Percentiles rank a stretch among this genome's conserved stretches.
phyloP scores from a whole-genome alignment of 176 grass and related monocot genomes.

The Hsuehochloa calcarea region DNA sequence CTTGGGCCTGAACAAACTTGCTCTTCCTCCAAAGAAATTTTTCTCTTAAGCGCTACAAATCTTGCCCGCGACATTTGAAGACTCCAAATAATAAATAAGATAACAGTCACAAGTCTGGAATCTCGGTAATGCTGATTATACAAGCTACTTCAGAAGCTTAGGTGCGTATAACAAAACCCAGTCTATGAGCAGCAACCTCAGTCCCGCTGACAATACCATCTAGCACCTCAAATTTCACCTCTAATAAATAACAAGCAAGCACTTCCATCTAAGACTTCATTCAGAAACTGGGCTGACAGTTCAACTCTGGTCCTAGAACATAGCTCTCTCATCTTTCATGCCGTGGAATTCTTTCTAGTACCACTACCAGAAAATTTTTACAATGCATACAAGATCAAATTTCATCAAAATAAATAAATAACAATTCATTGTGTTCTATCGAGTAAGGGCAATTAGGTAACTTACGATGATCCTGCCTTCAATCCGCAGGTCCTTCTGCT shows the following conservation, averaged over 20 bases:
- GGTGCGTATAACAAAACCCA: not conserved
- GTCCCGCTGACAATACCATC: not conserved
- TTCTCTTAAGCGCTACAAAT: not conserved
- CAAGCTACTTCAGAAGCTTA: not conserved
- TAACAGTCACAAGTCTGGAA: not conserved
- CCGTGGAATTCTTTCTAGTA: not conserved
- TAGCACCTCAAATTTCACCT: not conserved
- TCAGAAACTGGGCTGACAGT: not conserved
- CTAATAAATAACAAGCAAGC: not conserved
- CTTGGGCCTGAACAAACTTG: not conserved
- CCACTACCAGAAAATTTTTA: not conserved
- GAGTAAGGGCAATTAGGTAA: not conserved
- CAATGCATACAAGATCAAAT: not conserved
- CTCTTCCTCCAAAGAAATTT: not conserved
- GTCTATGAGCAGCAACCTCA: not conserved
- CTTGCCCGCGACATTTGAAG: not conserved
- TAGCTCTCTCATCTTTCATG: not conserved
- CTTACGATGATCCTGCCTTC: conserved; percentile 92
- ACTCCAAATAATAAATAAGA: not conserved
- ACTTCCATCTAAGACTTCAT: not conserved
- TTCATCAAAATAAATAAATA: too few relatives aligned
- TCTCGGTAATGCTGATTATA: not conserved
- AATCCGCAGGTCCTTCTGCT: conserved; percentile 93
- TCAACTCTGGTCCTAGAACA: not conserved
- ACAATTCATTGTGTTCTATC: not conserved